Evolutionary conservation across 2,329 filamentous ascomycete genomes (phyloP), one percentile per base, ranked within the genome.

Genomic region (Fusarium neocosmosporiellum): DNA sequence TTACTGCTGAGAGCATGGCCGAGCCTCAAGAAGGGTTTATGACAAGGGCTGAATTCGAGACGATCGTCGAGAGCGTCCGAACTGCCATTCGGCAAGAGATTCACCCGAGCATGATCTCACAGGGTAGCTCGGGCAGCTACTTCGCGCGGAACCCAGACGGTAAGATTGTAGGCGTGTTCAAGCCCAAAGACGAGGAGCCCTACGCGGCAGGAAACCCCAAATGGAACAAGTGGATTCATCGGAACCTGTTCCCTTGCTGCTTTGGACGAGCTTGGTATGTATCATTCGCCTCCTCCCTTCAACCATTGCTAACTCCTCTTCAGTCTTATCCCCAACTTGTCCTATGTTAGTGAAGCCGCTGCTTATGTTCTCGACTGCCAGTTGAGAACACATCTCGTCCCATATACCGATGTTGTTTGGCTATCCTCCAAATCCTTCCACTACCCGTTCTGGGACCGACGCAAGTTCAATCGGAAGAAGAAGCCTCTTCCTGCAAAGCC

Each of bases 151-250:
- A 98, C 78, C 90, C 90, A 1, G 92, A 96, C 65, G 96, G 96
- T 59, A 98, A 97, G 84, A 94, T 98, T 18, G 94, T 99, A 5
- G 96, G 95, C 37, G 96, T 99, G 6, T 99, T 99, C 85, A 99
- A 99, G 82, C 96, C 96, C 46, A 99, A 99, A 84, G 96, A 99
- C 77, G 96, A 99, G 84, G 97, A 99, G 82, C 96, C 96, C 1
- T 99, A 98, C 80, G 96, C 96, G 2, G 96, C 94, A 34, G 93
- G 94, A 75, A 99, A 99, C 80, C 96, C 96, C 7, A 99, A 99
- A 82, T 98, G 96, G 96, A 98, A 97, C 77, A 99, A 99, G 84
- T 99, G 96, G 96, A 95, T 99, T 85, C 96, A 99, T 82, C 89
- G 96, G 72, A 99, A 99, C 81, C 81, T 99, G 73, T 98, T 99